A percentile compares a stretch with the other conserved stretches of the same genome.
Evolutionary conservation across 306 rosid species (phyloP).

Genomic region (Prunus mongolica): DNA sequence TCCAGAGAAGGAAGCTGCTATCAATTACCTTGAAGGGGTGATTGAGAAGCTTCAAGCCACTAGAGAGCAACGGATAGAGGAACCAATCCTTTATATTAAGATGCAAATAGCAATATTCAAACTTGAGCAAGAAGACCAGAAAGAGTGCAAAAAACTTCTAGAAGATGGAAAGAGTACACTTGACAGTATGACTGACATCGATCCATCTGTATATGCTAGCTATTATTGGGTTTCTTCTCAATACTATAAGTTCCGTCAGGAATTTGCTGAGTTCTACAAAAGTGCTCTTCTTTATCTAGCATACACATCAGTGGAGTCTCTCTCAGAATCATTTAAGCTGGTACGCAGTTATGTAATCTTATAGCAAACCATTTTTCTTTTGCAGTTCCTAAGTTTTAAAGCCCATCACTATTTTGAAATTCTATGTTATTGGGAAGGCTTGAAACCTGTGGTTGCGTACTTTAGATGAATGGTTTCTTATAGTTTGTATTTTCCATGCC

Average conservation of each 20-base stretch:
- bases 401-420: background rate
- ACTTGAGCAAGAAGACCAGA: constrained; percentile 84
- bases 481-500: background rate
- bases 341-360: constrained; percentile 37
- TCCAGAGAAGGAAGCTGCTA: constrained; percentile 92
- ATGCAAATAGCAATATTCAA: constrained; percentile 85
- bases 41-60: constrained; percentile 87
- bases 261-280: constrained; percentile 98
- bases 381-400: background rate
- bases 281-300: constrained; percentile 98
- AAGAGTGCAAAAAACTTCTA: constrained; percentile 83
- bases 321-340: constrained; percentile 96
- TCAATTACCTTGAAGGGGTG: constrained; percentile 80
- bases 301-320: constrained; percentile 92
- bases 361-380: constrained; percentile 2
- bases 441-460: background rate
- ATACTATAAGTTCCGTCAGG: constrained; percentile 72
- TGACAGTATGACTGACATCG: constrained; percentile 98
- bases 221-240: constrained; percentile 98
- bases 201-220: constrained; percentile 92
- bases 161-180: constrained; percentile 94
- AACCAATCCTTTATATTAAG: constrained; percentile 86
- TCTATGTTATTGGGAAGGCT: background rate
- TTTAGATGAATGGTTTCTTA: background rate
- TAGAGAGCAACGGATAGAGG: constrained; percentile 88